Conservation (phyloP, 1,284 basidiomycete genomes). For the Heliocybe sulcata region DNA sequence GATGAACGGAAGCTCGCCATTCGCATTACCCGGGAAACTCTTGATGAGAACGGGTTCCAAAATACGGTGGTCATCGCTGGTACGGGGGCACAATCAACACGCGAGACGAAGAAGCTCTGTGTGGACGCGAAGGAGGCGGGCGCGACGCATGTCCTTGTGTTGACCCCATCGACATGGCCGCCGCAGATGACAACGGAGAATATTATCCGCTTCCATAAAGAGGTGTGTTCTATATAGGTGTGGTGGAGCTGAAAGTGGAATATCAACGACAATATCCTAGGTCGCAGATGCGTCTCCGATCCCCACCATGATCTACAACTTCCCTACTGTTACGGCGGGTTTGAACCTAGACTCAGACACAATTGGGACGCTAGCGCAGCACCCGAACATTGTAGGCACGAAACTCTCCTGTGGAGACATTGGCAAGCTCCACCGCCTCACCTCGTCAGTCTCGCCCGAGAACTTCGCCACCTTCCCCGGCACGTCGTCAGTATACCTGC, state of each 20-base stretch:
- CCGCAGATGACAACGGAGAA: constrained; percentile 54
- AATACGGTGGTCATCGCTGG: constrained; percentile 76
- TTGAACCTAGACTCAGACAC: constrained; percentile 84
- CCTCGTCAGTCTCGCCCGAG: constrained; percentile 40
- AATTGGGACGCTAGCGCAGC: constrained; percentile 63
- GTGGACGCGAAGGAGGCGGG: constrained; percentile 76
- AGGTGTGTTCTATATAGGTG: constrained; percentile 31
- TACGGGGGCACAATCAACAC: constrained; percentile 76
- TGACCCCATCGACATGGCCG: constrained; percentile 66
- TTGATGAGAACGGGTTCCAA: constrained; percentile 68
- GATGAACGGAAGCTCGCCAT: constrained; percentile 64
- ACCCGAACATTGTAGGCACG: constrained; percentile 86
- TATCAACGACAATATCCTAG: constrained; percentile 27
- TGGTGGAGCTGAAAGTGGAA: constrained; percentile 21
- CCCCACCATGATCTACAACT: constrained; percentile 90
- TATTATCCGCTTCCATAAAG: constrained; percentile 56
- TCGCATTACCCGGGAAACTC: constrained; percentile 59
- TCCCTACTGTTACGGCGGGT: constrained; percentile 76
- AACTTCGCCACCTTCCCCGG: constrained; percentile 63
- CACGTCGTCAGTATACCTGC: constrained; percentile 58
- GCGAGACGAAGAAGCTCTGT: constrained; percentile 78
- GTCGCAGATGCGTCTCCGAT: constrained; percentile 80
- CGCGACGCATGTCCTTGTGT: constrained; percentile 70
- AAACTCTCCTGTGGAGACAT: constrained; percentile 85
- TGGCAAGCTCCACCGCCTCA: constrained; percentile 77